A percentile compares a stretch with the other conserved stretches of the same genome.
phyloP scores from a whole-genome alignment of 2,329 filamentous ascomycete genomes.

The Simplicillium sp. region DNA sequence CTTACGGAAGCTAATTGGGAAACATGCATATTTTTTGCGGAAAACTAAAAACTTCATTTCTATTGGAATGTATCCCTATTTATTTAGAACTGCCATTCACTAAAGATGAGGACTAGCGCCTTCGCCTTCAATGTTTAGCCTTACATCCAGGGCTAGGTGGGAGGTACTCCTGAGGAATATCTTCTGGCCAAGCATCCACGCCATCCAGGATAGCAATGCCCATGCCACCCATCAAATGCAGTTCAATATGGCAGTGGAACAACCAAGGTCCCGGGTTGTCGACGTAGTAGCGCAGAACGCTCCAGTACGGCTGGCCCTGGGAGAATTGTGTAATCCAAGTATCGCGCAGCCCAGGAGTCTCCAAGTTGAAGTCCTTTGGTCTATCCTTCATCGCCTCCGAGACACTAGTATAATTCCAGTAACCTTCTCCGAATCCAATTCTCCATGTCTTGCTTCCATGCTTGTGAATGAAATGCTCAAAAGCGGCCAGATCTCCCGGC shows the following conservation, averaged over 20 bases:
- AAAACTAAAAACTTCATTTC: too few species aligned
- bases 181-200: slow-evolving; percentile 29
- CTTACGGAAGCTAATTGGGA: too few species aligned
- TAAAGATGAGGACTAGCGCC: too few species aligned
- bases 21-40: too few species aligned
- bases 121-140: too few species aligned
- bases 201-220: slow-evolving; percentile 40
- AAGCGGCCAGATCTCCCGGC: slow-evolving; percentile 26
- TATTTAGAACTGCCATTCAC: too few species aligned
- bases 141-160: too few species aligned
- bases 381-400: slow-evolving; percentile 37
- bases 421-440: slow-evolving; percentile 40
- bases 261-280: slow-evolving; percentile 40
- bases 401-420: slow-evolving; percentile 42
- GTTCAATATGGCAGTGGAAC: slow-evolving; percentile 40
- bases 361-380: slow-evolving; percentile 46
- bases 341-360: slow-evolving; percentile 44
- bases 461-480: slow-evolving; percentile 51
- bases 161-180: too few species aligned
- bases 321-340: slow-evolving; percentile 16
- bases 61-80: too few species aligned
- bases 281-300: slow-evolving; percentile 42
- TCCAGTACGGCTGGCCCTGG: slow-evolving; percentile 35
- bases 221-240: slow-evolving; percentile 47
- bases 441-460: slow-evolving; percentile 52